Conservation (phyloP, 2,329 filamentous ascomycete species). For the Diaporthe humulicola region DNA sequence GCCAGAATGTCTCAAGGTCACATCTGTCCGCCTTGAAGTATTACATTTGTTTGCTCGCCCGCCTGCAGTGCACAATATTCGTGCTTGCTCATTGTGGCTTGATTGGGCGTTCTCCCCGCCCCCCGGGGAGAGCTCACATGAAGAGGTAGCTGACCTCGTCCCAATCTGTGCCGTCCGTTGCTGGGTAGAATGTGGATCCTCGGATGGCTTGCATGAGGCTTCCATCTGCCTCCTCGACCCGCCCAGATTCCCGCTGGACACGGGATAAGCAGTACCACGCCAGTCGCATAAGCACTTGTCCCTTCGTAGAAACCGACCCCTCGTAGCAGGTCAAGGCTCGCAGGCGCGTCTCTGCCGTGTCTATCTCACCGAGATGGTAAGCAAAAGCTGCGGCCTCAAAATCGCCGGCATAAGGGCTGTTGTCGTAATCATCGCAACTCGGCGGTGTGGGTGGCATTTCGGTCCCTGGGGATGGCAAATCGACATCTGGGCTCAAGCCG, state of each 20-base stretch:
- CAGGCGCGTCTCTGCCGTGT: constrained; percentile 4
- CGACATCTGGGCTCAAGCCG: constrained; percentile 3
- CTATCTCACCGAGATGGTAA: constrained; percentile 23
- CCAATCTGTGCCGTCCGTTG: constrained; percentile 28
- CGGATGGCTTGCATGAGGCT: constrained; percentile 33
- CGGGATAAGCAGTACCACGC: constrained; percentile 37
- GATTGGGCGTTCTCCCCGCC: neutral
- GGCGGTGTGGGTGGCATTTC: constrained; percentile 19
- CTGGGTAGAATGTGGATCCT: constrained; percentile 32
- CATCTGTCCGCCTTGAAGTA: neutral
- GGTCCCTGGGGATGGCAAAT: neutral
- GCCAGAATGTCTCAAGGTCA: constrained; percentile 18
- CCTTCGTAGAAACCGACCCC: constrained; percentile 9
- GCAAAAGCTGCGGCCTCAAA: constrained; percentile 20
- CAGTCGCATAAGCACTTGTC: constrained; percentile 34
- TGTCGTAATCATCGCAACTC: neutral
- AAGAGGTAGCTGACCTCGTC: constrained; percentile 36
- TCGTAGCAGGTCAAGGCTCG: constrained; percentile 21
- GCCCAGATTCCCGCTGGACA: constrained; percentile 24
- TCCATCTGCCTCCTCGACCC: constrained; percentile 12
- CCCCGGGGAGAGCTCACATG: neutral
- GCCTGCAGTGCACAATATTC: constrained; percentile 2
- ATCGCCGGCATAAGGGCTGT: neutral
- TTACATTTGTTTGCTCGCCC: constrained; percentile 1
- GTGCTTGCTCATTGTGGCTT: neutral